Evolutionary conservation across 495 filamentous ascomycete genomes (phyloP), one percentile per base, ranked within the genome.

Genomic region (Trichocladium antarcticum): DNA sequence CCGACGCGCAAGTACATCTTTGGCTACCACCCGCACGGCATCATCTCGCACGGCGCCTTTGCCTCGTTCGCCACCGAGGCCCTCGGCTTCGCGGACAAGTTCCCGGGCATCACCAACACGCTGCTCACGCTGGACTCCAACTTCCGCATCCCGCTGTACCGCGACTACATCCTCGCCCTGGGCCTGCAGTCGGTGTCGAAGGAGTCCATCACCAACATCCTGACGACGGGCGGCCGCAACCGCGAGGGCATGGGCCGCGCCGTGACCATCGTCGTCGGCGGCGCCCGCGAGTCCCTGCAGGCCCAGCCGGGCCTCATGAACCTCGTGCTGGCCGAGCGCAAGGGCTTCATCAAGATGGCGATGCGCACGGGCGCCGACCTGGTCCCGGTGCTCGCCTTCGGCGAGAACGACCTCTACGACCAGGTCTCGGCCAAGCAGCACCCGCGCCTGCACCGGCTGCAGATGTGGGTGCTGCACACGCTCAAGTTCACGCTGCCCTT

Each of bases 21-120:
- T 61, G 92, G 93, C 36, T 96, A 97, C 63, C 92, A 96, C 60
- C 90, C 90, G 0, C 90, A 97, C 63, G 92, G 92, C 35, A 96
- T 98, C 65, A 95, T 98, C 57, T 88, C 84, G 12, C 87, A 95
- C 59, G 92, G 92, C 32, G 92, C 93, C 1, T 96, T 92, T 66
- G 87, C 84, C 3, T 83, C 89, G 14, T 96, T 98, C 55, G 85
- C 74, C 24, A 97, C 93, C 6, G 92, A 97, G 55, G 85, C 86
- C 0, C 73, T 93, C 5, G 88, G 92, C 2, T 98, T 97, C 65
- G 78, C 78, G 2, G 76, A 83, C 45, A 78, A 96, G 21, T 98
- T 96, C 56, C 93, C 93, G 0, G 90, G 88, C n/a, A 95, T 98
- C 56, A 94, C 80, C 16, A 98, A 88, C 63, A 90, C 85, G 16